Base-by-base conservation (phyloP, 2,329 filamentous ascomycete genomes). In the Aspergillus novofumigatus region DNA sequence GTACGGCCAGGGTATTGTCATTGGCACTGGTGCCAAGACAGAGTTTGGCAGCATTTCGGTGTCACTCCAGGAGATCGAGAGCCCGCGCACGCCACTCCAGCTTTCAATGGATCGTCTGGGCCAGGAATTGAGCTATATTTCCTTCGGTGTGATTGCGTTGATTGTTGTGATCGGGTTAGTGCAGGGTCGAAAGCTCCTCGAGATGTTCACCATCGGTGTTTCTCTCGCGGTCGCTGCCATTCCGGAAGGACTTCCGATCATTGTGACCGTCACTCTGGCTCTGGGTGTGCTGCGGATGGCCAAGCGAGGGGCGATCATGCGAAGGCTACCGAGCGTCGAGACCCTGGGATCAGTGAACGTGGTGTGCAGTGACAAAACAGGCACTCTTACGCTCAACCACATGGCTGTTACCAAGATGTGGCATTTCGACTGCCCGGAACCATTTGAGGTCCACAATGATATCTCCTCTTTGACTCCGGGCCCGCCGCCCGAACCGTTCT, bases 361-460 rank as follows among this genome's bases (percentile, higher is more conserved):
- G n/a, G 91, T 99, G 6, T 99, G 95, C 78, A 97, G 92, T 65
- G 94, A 99, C 80, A 99, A 99, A 78, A 99, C 94, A 47, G 91
- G 93, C 32, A 99, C 94, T 1, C 78, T 99, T 59, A 99, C 94
- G 0, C 92, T 92, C 71, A 99, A 97, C 71, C 94, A 99, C 71
- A 97, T 99, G 94, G 96, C 94, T 0, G 92, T 92, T 0, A 92
- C 92, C 17, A 96, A 94, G 69, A 87, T 99, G 80, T 99, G 94
- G 94, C 90, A 93, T 71, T 96, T 96, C 72, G 91, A 92, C 62
- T 83, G 84, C 47, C 64, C 75, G 5, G 72, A 77, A 55, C 82
- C 85, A 6, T 79, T 85, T 38, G 82, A 86, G 53, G 79, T 87
- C 9, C 78, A 79, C 55, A 80, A 78, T 61, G 82, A 85, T 41